A percentile compares a stretch with the other conserved stretches of the same genome.
Evolutionary conservation across 352 stramenopile species (phyloP).

Genomic region (Pythium guiyangense): DNA sequence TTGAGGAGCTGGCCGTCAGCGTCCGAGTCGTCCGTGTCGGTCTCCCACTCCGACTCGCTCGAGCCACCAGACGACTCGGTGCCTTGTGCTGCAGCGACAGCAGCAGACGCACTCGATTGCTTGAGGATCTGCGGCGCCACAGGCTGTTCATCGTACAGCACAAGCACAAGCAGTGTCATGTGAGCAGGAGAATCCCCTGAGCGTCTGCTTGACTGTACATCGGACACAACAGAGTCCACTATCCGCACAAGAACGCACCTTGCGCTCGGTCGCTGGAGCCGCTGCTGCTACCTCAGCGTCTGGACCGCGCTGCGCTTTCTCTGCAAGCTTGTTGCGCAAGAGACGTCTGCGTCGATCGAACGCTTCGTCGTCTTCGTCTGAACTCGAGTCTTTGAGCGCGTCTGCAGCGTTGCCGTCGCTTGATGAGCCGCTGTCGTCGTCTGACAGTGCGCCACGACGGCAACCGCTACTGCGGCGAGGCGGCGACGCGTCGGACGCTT

Average conservation of each 20-base stretch:
- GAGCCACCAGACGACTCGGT: conserved; percentile 41
- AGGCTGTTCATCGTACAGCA: conserved; percentile 7
- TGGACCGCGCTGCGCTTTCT: conserved; percentile 19
- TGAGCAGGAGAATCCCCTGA: not conserved
- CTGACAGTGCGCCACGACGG: not conserved
- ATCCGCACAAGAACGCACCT: not conserved
- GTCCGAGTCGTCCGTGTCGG: conserved; percentile 74
- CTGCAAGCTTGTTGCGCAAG: conserved; percentile 50
- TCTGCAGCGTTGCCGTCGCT: conserved; percentile 33
- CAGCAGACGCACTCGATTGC: conserved; percentile 1
- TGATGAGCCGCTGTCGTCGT: conserved; percentile 18
- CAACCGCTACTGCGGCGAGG: not conserved
- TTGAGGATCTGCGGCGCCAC: conserved; percentile 38
- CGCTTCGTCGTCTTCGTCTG: conserved; percentile 70
- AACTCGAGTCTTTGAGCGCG: conserved; percentile 70
- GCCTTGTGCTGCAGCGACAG: conserved; percentile 1
- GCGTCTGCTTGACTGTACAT: too few species aligned
- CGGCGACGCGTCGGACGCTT: not conserved
- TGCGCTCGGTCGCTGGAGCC: conserved; percentile 1
- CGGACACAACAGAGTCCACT: not conserved
- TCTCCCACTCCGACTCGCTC: conserved; percentile 74
- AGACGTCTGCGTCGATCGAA: conserved; percentile 55
- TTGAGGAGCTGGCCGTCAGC: conserved; percentile 76
- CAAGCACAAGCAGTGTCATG: not conserved
- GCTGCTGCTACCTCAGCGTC: conserved; percentile 4